These are phyloP conservation scores for Phalaenopsis aphrodite DNA, from an alignment of 106 monocot genomes.

Conservation along the genomic window DNA sequence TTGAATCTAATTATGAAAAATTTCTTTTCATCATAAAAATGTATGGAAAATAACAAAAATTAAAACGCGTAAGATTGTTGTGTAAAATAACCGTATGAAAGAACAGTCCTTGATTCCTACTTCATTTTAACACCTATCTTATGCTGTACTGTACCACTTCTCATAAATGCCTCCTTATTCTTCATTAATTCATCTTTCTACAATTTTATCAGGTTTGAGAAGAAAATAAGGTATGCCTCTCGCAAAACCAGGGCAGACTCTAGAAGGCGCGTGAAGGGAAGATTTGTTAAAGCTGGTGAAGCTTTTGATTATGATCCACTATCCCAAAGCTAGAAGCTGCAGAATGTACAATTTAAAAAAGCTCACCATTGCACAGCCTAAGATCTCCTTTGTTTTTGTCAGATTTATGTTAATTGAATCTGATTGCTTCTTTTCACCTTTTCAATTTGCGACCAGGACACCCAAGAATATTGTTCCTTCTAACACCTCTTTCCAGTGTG, in stretches of 20 bases:
- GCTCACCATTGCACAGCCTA: background rate
- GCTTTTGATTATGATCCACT: slow-evolving; percentile 58
- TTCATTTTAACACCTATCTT: too few relatives aligned
- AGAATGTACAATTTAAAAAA: background rate
- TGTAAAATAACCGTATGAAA: too few relatives aligned
- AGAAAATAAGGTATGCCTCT: slow-evolving; percentile 59
- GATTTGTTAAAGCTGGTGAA: slow-evolving; percentile 49
- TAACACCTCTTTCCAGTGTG: background rate
- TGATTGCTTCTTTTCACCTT: background rate
- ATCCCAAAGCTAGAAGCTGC: slow-evolving; percentile 14
- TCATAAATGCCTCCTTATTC: background rate
- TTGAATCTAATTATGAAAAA: too few relatives aligned
- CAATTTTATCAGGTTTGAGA: slow-evolving; percentile 37
- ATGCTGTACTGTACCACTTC: too few relatives aligned
- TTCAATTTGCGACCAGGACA: background rate
- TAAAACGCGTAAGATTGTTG: too few relatives aligned
- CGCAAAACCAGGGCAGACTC: slow-evolving; percentile 50
- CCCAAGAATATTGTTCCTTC: background rate
- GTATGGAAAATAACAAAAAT: too few relatives aligned
- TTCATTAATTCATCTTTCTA: background rate
- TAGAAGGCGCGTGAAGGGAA: slow-evolving; percentile 45
- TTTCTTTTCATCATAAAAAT: too few relatives aligned
- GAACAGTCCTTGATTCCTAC: too few relatives aligned
- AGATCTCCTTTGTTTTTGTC: background rate
- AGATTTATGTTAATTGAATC: background rate